phyloP scores from a whole-genome alignment of 345 rosid species.

The Melastoma malabathricum region DNA sequence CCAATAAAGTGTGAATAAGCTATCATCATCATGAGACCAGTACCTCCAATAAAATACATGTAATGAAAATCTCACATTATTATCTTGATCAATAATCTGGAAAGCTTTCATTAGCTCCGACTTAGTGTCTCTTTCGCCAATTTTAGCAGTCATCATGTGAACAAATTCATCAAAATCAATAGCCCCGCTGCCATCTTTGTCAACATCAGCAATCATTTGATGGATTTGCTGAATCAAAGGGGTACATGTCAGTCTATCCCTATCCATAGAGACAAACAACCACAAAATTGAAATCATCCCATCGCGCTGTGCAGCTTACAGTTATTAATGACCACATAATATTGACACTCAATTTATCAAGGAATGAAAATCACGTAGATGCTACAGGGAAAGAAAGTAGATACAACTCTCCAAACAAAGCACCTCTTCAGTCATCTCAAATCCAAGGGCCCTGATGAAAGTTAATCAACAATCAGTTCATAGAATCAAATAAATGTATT shows the following conservation, averaged over 20 bases:
- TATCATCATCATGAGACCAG: constrained; percentile 2
- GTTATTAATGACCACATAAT: no score
- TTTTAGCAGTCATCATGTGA: constrained; percentile 94
- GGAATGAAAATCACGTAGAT: no score
- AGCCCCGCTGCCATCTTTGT: constrained; percentile 92
- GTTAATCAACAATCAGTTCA: neutral
- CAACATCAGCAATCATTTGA: constrained; percentile 97
- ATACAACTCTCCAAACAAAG: neutral
- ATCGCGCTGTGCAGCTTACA: no score
- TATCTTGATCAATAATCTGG: constrained; percentile 70
- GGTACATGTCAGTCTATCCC: neutral
- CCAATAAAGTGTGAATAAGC: neutral
- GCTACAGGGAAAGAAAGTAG: no score
- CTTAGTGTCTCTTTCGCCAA: constrained; percentile 87
- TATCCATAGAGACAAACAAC: neutral
- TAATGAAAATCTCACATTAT: constrained; percentile 31
- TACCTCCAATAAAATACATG: constrained; percentile 2
- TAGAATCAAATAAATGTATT: neutral
- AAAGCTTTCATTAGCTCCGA: constrained; percentile 86
- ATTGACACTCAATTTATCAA: no score
- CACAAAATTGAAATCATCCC: neutral
- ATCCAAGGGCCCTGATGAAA: constrained; percentile 81
- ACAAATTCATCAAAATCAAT: constrained; percentile 93
- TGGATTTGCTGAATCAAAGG: constrained; percentile 56
- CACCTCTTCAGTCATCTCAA: constrained; percentile 94